These are phyloP conservation scores for Hygrocybe punicea DNA, from an alignment of 768 basidiomycete genomes.

Conservation along the genomic window DNA sequence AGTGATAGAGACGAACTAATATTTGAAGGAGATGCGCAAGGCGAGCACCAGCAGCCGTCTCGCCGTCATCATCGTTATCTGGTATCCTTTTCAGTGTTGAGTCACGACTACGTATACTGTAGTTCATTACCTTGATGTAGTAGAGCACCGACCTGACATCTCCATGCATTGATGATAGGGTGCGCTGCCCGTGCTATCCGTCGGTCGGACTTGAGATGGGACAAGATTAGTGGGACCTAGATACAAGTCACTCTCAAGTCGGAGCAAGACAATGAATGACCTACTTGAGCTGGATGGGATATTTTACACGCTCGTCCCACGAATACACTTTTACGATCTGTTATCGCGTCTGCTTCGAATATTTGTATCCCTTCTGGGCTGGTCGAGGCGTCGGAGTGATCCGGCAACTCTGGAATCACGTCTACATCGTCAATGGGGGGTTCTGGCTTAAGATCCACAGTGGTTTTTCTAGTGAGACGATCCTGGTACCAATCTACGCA, in stretches of 20 bases:
- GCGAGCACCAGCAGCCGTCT: slow-evolving; percentile 87
- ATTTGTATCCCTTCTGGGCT: slow-evolving; percentile 59
- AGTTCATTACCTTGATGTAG: slow-evolving; percentile 67
- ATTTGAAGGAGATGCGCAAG: slow-evolving; percentile 90
- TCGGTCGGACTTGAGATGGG: slow-evolving; percentile 65
- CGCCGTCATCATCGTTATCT: slow-evolving; percentile 96
- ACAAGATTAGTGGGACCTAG: slow-evolving; percentile 66
- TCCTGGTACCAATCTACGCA: slow-evolving; percentile 70
- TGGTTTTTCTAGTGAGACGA: slow-evolving; percentile 54
- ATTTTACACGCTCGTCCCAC: slow-evolving; percentile 82
- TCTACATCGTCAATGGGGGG: not conserved
- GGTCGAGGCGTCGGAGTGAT: slow-evolving; percentile 12
- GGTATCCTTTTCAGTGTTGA: not conserved
- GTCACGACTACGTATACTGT: not conserved
- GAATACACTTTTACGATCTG: slow-evolving; percentile 82
- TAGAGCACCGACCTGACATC: slow-evolving; percentile 62
- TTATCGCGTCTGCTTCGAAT: slow-evolving; percentile 71
- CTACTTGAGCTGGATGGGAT: slow-evolving; percentile 71
- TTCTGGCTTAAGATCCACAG: slow-evolving; percentile 41
- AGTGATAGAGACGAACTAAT: slow-evolving; percentile 47
- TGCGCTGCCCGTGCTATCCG: slow-evolving; percentile 73
- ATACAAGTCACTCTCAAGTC: not conserved
- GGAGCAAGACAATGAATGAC: slow-evolving; percentile 12
- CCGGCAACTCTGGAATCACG: not conserved
- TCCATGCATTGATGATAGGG: slow-evolving; percentile 80